A percentile compares a stretch with the other conserved stretches of the same genome.
phyloP scores from a whole-genome alignment of 441 rosid genomes.

The Bocquillonia castaneifolia region DNA sequence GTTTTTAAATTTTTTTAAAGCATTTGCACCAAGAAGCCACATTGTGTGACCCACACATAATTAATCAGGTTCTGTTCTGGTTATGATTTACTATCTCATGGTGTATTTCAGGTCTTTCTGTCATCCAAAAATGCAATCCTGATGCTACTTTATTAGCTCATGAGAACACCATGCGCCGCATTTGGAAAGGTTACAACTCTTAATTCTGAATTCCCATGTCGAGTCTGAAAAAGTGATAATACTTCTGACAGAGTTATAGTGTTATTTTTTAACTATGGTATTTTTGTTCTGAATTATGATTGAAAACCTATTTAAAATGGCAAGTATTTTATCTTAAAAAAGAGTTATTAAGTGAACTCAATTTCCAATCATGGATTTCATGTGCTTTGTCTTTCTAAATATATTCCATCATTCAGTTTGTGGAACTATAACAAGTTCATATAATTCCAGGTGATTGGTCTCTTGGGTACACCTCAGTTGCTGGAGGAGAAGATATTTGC shows the following conservation, averaged over 20 bases:
- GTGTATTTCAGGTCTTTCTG: slow-evolving; percentile 66
- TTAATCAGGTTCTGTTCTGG: background rate
- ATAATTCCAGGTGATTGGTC: slow-evolving; percentile 65
- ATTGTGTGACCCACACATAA: background rate
- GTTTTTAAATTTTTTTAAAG: background rate
- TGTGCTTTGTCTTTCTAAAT: slow-evolving; percentile 2
- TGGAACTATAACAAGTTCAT: slow-evolving; percentile 20
- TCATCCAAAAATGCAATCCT: slow-evolving; percentile 67
- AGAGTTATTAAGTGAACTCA: background rate
- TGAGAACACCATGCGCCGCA: slow-evolving; percentile 63
- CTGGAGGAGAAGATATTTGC: slow-evolving; percentile 72
- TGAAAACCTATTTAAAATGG: background rate
- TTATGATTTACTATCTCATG: slow-evolving; percentile 18
- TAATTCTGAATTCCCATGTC: background rate
- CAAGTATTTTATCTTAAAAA: background rate
- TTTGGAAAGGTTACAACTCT: slow-evolving; percentile 42
- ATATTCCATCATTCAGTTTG: slow-evolving; percentile 8
- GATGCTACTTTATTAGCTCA: slow-evolving; percentile 68
- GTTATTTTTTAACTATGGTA: background rate
- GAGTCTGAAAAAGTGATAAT: background rate
- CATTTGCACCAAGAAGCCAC: background rate
- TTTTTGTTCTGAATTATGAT: background rate
- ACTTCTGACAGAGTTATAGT: background rate
- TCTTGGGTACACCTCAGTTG: slow-evolving; percentile 56
- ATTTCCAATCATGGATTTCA: background rate